These are phyloP conservation scores for Calvatia gigantea DNA, from an alignment of 768 basidiomycete species.

Conservation along the genomic window DNA sequence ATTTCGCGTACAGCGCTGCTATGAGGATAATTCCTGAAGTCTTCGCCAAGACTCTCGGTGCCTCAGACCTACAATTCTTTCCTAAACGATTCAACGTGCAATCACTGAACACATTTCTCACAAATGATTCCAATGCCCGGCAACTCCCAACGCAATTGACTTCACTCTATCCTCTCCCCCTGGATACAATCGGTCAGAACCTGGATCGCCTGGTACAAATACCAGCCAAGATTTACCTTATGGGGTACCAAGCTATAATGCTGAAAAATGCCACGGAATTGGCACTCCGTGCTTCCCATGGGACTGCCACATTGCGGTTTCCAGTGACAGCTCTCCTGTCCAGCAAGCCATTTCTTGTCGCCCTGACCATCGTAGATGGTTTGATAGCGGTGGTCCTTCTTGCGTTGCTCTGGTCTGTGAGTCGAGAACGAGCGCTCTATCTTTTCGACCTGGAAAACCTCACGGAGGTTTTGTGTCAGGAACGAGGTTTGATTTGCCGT, in stretches of 20 bases:
- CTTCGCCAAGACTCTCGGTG: neutral
- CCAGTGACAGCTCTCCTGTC: neutral
- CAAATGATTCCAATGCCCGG: neutral
- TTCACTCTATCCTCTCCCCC: neutral
- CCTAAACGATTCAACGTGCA: neutral
- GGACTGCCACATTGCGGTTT: neutral
- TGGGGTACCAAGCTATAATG: neutral
- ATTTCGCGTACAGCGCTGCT: neutral
- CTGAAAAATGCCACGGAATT: neutral
- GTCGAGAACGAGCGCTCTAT: neutral
- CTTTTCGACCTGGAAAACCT: neutral
- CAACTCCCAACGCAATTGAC: neutral
- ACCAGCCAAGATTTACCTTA: neutral
- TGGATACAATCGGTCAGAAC: neutral
- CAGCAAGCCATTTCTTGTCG: neutral
- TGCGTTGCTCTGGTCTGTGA: neutral
- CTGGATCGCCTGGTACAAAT: neutral
- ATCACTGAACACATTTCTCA: neutral
- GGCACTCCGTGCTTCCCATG: neutral
- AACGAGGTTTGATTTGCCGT: neutral
- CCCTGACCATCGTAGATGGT: neutral
- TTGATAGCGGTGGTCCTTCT: neutral
- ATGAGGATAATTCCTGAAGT: neutral
- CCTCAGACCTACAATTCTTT: neutral
- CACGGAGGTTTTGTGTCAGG: neutral